Evolutionary conservation across 2,329 filamentous ascomycete genomes (phyloP).

Genomic region (Trichoderma brevicompactum): DNA sequence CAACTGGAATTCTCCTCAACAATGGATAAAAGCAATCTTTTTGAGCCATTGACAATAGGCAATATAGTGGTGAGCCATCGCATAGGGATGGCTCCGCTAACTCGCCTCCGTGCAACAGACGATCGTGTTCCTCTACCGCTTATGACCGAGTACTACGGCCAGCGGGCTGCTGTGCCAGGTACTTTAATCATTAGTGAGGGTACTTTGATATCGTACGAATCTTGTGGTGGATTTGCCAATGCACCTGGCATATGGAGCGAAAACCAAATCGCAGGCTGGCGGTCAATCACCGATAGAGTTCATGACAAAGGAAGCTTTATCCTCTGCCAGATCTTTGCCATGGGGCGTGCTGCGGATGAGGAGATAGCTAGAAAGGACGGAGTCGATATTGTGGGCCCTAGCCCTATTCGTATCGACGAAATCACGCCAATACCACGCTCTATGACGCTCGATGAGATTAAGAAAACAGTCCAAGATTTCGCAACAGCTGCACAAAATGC

Average conservation of each 20-base stretch:
- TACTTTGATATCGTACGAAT: conserved; percentile 46
- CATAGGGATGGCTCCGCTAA: background rate
- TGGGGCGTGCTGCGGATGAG: conserved; percentile 58
- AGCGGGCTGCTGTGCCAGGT: conserved; percentile 50
- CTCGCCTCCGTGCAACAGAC: conserved; percentile 11
- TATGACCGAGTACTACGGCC: conserved; percentile 50
- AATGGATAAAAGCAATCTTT: conserved; percentile 30
- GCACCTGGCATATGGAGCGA: conserved; percentile 62
- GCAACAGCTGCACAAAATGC: conserved; percentile 59
- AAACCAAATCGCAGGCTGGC: conserved; percentile 63
- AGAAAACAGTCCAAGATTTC: conserved; percentile 64
- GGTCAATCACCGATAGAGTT: conserved; percentile 63
- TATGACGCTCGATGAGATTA: conserved; percentile 60
- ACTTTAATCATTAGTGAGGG: conserved; percentile 53
- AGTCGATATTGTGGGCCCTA: conserved; percentile 16
- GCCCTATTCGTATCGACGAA: background rate
- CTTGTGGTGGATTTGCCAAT: conserved; percentile 37
- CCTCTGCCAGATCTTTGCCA: conserved; percentile 67
- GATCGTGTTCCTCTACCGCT: conserved; percentile 22
- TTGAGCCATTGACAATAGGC: background rate
- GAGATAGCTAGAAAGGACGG: conserved; percentile 29
- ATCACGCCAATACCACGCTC: conserved; percentile 38
- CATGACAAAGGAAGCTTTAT: conserved; percentile 67
- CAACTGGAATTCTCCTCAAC: background rate
- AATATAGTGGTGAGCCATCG: background rate